These are phyloP conservation scores for Paramecium caudatum DNA, from an alignment of 73 alveolate species.

Conservation along the genomic window DNA sequence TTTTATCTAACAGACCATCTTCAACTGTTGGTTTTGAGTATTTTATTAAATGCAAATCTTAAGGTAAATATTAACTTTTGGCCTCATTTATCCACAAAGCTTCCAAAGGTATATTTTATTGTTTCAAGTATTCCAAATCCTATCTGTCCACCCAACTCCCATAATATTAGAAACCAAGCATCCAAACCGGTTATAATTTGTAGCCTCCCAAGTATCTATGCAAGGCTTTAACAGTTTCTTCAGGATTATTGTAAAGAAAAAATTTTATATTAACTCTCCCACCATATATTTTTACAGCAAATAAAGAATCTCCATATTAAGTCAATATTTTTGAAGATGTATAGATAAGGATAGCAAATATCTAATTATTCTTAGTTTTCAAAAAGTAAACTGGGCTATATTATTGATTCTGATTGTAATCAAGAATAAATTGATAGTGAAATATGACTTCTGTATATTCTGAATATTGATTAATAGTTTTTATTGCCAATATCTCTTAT, in stretches of 20 bases:
- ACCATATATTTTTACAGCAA: constrained; percentile 24
- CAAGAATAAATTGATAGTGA: not conserved
- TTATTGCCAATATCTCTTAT: not conserved
- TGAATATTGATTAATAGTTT: not conserved
- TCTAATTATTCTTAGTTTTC: not conserved
- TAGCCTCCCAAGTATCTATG: constrained; percentile 77
- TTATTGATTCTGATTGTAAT: not conserved
- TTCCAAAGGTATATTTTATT: not conserved
- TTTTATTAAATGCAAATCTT: not conserved
- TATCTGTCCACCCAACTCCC: constrained; percentile 74
- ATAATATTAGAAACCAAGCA: constrained; percentile 90
- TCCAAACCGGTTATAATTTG: constrained; percentile 86
- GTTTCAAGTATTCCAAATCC: constrained; percentile 6
- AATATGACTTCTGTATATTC: not conserved
- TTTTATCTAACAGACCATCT: not conserved
- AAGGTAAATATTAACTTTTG: not conserved
- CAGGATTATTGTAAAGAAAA: constrained; percentile 70
- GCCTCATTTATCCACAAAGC: not conserved
- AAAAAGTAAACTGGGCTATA: not conserved
- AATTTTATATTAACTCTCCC: constrained; percentile 66
- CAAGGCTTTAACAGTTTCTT: constrained; percentile 65
- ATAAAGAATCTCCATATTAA: not conserved
- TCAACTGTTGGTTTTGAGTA: not conserved
- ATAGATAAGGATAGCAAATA: not conserved
- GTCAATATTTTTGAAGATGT: not conserved